Conservation (phyloP, 2,329 filamentous ascomycete species). For the Macrophomina tecta region DNA sequence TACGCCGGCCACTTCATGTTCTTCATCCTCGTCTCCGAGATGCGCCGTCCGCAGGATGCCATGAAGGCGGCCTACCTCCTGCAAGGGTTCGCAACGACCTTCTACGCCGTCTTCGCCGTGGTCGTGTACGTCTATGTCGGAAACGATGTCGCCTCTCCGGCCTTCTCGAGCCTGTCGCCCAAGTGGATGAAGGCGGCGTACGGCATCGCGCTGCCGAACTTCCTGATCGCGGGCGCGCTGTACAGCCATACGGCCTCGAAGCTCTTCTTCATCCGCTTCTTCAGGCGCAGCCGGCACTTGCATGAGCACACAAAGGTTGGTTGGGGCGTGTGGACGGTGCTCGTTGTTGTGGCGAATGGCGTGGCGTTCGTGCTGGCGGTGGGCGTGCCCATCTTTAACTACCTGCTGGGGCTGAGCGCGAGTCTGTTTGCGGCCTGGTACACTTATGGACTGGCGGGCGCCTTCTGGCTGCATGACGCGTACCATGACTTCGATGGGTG, state of each 20-base stretch:
- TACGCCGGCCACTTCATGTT: constrained; percentile 63
- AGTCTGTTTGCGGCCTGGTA: constrained; percentile 62
- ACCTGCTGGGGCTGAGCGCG: constrained; percentile 59
- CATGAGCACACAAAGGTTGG: constrained; percentile 55
- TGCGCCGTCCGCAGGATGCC: constrained; percentile 57
- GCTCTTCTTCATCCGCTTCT: constrained; percentile 58
- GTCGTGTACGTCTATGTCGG: constrained; percentile 61
- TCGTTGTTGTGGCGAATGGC: constrained; percentile 55
- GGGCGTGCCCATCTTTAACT: constrained; percentile 61
- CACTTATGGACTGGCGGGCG: constrained; percentile 59
- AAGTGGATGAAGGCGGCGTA: constrained; percentile 53
- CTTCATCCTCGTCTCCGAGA: constrained; percentile 61
- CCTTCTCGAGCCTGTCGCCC: neutral
- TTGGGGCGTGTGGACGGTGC: constrained; percentile 55
- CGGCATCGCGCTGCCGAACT: constrained; percentile 58
- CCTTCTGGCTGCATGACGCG: constrained; percentile 56
- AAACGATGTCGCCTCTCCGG: constrained; percentile 27
- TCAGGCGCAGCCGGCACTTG: constrained; percentile 53
- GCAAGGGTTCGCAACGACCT: constrained; percentile 57
- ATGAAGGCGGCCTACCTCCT: constrained; percentile 60
- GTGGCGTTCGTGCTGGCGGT: constrained; percentile 53
- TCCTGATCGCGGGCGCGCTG: constrained; percentile 57
- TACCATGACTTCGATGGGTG: constrained; percentile 52
- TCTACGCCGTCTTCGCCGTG: constrained; percentile 59
- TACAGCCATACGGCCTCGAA: constrained; percentile 61